Percentiles rank a stretch among this genome's conserved stretches.
Evolutionary conservation across 2,329 filamentous ascomycete genomes (phyloP).

Genomic region (Trichoderma oligosporum): DNA sequence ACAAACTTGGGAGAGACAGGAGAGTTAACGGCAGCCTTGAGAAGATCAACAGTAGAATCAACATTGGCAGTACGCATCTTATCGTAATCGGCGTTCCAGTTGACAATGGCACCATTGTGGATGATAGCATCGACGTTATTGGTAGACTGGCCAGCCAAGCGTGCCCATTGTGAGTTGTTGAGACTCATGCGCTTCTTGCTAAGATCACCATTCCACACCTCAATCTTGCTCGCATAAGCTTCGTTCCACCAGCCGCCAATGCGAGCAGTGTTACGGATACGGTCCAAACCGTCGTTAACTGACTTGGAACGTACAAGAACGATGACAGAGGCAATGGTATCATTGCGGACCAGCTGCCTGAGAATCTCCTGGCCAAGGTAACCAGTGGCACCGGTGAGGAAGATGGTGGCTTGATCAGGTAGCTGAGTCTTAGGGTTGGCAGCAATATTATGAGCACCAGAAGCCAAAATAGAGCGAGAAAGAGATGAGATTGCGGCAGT

Average conservation of each 20-base stretch:
- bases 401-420: conserved; percentile 15
- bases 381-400: conserved; percentile 24
- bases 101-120: conserved; percentile 76
- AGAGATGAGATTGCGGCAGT: conserved; percentile 5
- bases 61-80: conserved; percentile 72
- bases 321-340: background rate
- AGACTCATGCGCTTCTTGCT: conserved; percentile 69
- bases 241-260: conserved; percentile 16
- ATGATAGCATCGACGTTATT: conserved; percentile 66
- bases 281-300: background rate
- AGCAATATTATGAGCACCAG: background rate
- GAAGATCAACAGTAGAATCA: conserved; percentile 26
- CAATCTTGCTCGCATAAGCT: background rate
- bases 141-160: conserved; percentile 36
- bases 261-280: conserved; percentile 5
- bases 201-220: conserved; percentile 10
- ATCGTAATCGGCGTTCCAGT: conserved; percentile 77
- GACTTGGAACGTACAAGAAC: conserved; percentile 10
- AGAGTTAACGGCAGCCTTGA: conserved; percentile 21
- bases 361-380: conserved; percentile 21
- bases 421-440: background rate
- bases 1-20: conserved; percentile 23
- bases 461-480: background rate
- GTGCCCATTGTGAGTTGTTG: conserved; percentile 57
- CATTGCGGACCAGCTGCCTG: conserved; percentile 12